Percentiles rank a stretch among this genome's conserved stretches.
Conservation (phyloP, 2,329 filamentous ascomycete species). For the Diplodia scrobiculata region DNA sequence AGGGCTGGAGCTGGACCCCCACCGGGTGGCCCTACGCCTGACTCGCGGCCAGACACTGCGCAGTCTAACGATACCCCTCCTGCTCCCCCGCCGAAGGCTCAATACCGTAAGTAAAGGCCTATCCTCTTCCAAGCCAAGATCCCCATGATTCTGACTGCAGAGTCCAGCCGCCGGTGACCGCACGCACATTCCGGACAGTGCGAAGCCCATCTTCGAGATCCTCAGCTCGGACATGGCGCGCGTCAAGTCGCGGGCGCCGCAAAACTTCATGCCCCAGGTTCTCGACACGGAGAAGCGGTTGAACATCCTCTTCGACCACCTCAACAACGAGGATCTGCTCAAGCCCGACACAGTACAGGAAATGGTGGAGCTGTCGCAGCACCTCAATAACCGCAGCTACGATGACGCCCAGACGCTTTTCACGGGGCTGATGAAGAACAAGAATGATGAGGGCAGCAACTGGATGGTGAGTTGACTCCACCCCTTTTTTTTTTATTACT, state of each 20-base stretch:
- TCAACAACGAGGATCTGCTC: slow-evolving; percentile 92
- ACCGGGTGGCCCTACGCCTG: slow-evolving; percentile 34
- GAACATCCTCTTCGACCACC: slow-evolving; percentile 90
- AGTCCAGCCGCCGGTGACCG: slow-evolving; percentile 70
- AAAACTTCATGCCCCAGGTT: slow-evolving; percentile 84
- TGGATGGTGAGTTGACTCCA: slow-evolving; percentile 52
- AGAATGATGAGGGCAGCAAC: slow-evolving; percentile 53
- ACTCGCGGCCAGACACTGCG: slow-evolving; percentile 51
- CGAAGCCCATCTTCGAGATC: slow-evolving; percentile 78
- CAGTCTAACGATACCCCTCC: slow-evolving; percentile 56
- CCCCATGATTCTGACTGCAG: background rate
- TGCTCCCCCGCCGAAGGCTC: slow-evolving; percentile 46
- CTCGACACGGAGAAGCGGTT: slow-evolving; percentile 92
- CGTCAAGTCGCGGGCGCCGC: slow-evolving; percentile 80
- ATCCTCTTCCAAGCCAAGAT: slow-evolving; percentile 33
- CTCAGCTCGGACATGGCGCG: slow-evolving; percentile 83
- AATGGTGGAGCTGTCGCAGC: slow-evolving; percentile 59
- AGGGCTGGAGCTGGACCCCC: slow-evolving; percentile 42
- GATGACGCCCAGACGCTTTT: slow-evolving; percentile 51
- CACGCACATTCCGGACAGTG: slow-evolving; percentile 78
- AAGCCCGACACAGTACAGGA: slow-evolving; percentile 74
- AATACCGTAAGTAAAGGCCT: slow-evolving; percentile 63
- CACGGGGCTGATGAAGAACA: slow-evolving; percentile 52
- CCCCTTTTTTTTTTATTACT: background rate
- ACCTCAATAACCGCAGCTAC: slow-evolving; percentile 48